A percentile compares a stretch with the other conserved stretches of the same genome.
phyloP scores from a whole-genome alignment of 768 basidiomycete species.

The Tricholomella constricta region DNA sequence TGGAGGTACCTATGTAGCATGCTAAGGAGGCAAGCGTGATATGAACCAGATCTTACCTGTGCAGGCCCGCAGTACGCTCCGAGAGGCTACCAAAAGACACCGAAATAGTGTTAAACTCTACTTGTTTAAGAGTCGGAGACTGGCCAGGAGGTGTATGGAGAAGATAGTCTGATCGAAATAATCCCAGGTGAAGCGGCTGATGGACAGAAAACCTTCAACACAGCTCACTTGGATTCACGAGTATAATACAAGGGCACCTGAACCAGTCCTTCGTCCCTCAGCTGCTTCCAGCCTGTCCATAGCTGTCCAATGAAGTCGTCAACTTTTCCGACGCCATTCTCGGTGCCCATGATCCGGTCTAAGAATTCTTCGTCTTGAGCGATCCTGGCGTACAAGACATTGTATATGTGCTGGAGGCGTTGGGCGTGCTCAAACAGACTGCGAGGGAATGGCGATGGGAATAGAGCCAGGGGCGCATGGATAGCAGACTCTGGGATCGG shows the following conservation, averaged over 20 bases:
- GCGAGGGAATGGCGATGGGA: constrained; percentile 87
- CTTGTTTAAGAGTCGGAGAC: constrained; percentile 73
- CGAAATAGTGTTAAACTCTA: constrained; percentile 98
- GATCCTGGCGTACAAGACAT: constrained; percentile 81
- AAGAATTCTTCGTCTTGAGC: constrained; percentile 80
- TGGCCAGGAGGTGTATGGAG: constrained; percentile 57
- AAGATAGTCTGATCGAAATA: constrained; percentile 95
- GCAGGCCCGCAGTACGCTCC: constrained; percentile 65
- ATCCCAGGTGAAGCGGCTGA: constrained; percentile 82
- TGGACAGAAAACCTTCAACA: background rate
- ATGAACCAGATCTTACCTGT: constrained; percentile 54
- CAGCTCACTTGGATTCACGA: constrained; percentile 1
- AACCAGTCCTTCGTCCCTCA: constrained; percentile 62
- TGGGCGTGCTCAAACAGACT: constrained; percentile 65
- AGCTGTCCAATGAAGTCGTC: constrained; percentile 86
- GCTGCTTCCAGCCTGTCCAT: constrained; percentile 83
- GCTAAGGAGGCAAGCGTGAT: background rate
- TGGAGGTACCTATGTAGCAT: constrained; percentile 59
- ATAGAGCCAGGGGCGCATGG: constrained; percentile 86
- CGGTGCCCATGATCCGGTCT: constrained; percentile 82
- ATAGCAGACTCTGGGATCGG: constrained; percentile 68
- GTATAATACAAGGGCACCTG: constrained; percentile 35
- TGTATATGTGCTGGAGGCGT: constrained; percentile 75
- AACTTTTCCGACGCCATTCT: constrained; percentile 73
- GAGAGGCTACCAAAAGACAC: constrained; percentile 87